A percentile compares a stretch with the other conserved stretches of the same genome.
Conservation (phyloP, 208 protist species). For the Blechomonas ayalai region DNA sequence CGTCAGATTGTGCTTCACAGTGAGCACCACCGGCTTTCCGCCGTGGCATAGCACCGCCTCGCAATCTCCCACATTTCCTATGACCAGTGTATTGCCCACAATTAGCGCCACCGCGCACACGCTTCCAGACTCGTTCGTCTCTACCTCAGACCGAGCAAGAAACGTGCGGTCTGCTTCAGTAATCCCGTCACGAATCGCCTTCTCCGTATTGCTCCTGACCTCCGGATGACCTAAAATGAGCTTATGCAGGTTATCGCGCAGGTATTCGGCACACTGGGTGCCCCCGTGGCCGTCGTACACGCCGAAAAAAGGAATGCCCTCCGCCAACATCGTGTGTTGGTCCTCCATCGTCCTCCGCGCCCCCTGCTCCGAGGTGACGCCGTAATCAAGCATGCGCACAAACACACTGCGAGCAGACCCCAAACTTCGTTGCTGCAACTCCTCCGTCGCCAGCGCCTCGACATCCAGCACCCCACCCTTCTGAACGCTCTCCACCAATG, state of each 20-base stretch:
- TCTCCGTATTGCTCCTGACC: constrained; percentile 51
- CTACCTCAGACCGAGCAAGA: constrained; percentile 51
- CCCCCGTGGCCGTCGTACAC: constrained; percentile 89
- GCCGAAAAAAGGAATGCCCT: constrained; percentile 79
- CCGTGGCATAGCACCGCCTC: constrained; percentile 77
- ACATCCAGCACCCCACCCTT: too few relatives aligned
- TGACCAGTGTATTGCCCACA: constrained; percentile 72
- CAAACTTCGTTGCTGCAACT: too few relatives aligned
- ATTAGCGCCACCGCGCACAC: constrained; percentile 81
- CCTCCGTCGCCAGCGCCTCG: too few relatives aligned
- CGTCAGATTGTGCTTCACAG: constrained; percentile 74
- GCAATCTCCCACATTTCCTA: constrained; percentile 86
- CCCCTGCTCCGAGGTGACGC: constrained; percentile 76
- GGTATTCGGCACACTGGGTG: constrained; percentile 75
- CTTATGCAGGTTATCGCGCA: constrained; percentile 69
- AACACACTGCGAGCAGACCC: constrained; percentile 29
- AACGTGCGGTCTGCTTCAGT: constrained; percentile 75
- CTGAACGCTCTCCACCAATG: too few relatives aligned
- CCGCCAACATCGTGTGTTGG: constrained; percentile 75
- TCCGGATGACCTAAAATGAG: constrained; percentile 63
- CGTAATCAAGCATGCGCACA: constrained; percentile 68
- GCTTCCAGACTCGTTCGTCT: constrained; percentile 80
- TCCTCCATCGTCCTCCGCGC: constrained; percentile 86
- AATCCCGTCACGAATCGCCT: constrained; percentile 71
- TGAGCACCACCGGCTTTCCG: constrained; percentile 64